Conservation (phyloP, 2,329 filamentous ascomycete species). For the Zymoseptoria pseudotritici region DNA sequence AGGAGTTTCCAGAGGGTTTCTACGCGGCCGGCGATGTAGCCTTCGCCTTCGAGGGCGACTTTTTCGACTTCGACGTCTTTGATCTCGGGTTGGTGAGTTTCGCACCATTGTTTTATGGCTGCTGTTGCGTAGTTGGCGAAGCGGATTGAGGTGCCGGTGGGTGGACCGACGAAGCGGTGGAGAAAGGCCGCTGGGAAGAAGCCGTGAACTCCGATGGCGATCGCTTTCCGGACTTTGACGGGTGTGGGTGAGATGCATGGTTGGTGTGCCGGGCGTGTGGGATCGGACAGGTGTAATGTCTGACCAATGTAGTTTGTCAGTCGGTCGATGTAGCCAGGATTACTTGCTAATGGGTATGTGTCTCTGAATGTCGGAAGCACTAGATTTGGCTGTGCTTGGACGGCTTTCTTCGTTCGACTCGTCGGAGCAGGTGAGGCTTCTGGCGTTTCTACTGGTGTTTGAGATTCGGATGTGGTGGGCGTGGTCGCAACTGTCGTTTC, state of each 20-base stretch:
- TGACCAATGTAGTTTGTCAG: slow-evolving; percentile 32
- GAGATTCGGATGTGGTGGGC: slow-evolving; percentile 14
- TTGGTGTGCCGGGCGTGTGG: slow-evolving; percentile 53
- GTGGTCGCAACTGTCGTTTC: slow-evolving; percentile 18
- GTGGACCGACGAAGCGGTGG: slow-evolving; percentile 86
- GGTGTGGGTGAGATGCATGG: slow-evolving; percentile 60
- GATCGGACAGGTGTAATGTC: slow-evolving; percentile 28
- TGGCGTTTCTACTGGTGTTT: slow-evolving; percentile 15
- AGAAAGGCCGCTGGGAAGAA: slow-evolving; percentile 83
- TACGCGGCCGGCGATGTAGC: slow-evolving; percentile 80
- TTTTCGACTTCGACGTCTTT: slow-evolving; percentile 82
- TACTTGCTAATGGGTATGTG: slow-evolving; percentile 51
- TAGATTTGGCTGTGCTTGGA: slow-evolving; percentile 47
- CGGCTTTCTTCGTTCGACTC: slow-evolving; percentile 18
- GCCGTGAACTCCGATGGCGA: slow-evolving; percentile 91
- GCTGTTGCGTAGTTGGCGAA: slow-evolving; percentile 84
- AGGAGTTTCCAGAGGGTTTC: slow-evolving; percentile 91
- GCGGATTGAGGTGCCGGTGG: slow-evolving; percentile 87
- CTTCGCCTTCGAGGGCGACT: slow-evolving; percentile 89
- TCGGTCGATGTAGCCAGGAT: slow-evolving; percentile 39
- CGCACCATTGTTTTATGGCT: slow-evolving; percentile 76
- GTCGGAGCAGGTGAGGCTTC: slow-evolving; percentile 20
- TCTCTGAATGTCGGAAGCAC: slow-evolving; percentile 61
- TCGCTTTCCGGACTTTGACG: slow-evolving; percentile 70
- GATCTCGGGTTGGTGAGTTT: slow-evolving; percentile 51